Percentiles rank a stretch among this genome's conserved stretches.
phyloP scores from a whole-genome alignment of 148 eudicot species.

The Nepenthes gracilis region DNA sequence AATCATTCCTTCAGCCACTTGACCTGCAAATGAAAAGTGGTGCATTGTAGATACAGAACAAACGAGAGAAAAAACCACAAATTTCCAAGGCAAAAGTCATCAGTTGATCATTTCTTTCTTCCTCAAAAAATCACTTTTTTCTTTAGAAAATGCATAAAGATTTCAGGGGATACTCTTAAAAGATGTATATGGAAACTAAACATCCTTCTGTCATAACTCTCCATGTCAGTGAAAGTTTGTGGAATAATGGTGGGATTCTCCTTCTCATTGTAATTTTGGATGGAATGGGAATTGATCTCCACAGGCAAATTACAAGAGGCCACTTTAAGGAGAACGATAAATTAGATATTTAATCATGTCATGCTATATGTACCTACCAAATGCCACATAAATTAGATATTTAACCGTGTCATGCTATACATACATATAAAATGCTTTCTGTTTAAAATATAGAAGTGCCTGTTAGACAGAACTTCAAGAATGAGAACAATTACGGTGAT shows the following conservation, averaged over 20 bases:
- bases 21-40: slow-evolving; percentile 16
- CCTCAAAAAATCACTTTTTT: background rate
- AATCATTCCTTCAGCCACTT: slow-evolving; percentile 44
- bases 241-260: slow-evolving; percentile 20
- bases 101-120: background rate
- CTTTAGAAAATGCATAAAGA: background rate
- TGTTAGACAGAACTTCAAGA: too few species aligned
- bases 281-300: background rate
- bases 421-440: background rate
- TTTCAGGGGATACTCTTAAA: background rate
- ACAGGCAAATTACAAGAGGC: background rate
- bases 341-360: background rate
- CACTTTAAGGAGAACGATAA: background rate
- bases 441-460: background rate
- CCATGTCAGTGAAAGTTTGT: slow-evolving; percentile 32
- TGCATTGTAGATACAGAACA: background rate
- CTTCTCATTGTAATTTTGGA: slow-evolving; percentile 13
- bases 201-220: slow-evolving; percentile 34
- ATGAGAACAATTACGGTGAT: too few species aligned
- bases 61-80: too few species aligned
- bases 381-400: background rate
- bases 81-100: background rate
- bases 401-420: too few species aligned
- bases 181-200: slow-evolving; percentile 14
- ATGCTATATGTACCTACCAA: too few species aligned